These are phyloP conservation scores for Epithemia pelagica DNA, from an alignment of 108 stramenopile genomes.

Conservation along the genomic window DNA sequence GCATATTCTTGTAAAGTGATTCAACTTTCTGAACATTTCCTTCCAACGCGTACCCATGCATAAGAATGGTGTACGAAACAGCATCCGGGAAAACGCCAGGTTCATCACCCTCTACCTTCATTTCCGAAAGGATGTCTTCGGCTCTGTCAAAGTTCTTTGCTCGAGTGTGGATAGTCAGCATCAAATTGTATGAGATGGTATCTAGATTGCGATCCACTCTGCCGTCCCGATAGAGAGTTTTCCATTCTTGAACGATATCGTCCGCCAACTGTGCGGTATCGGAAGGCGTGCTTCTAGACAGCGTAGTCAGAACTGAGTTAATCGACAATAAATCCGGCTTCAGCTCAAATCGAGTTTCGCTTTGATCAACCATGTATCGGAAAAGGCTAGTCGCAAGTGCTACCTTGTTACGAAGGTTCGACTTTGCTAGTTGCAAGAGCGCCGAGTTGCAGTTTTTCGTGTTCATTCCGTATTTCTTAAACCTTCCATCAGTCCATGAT, in stretches of 20 bases:
- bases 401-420: neutral
- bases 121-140: neutral
- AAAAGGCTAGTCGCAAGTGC: neutral
- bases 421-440: neutral
- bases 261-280: neutral
- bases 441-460: neutral
- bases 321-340: neutral
- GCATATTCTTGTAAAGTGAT: slow-evolving; percentile 22
- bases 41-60: slow-evolving; percentile 24
- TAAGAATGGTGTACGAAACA: slow-evolving; percentile 22
- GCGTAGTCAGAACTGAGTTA: neutral
- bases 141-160: neutral
- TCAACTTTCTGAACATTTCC: slow-evolving; percentile 28
- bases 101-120: slow-evolving; percentile 1
- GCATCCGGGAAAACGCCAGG: slow-evolving; percentile 16
- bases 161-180: slow-evolving; percentile 3
- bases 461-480: neutral
- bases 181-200: slow-evolving; percentile 13
- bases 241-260: neutral
- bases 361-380: neutral
- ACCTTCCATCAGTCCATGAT: too few relatives aligned
- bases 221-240: neutral
- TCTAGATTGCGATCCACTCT: slow-evolving; percentile 3
- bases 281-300: neutral
- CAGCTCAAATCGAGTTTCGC: neutral